Evolutionary conservation across 169 alveolate species (phyloP), one percentile per base, ranked within the genome.

Genomic region (Plasmodium inui): DNA sequence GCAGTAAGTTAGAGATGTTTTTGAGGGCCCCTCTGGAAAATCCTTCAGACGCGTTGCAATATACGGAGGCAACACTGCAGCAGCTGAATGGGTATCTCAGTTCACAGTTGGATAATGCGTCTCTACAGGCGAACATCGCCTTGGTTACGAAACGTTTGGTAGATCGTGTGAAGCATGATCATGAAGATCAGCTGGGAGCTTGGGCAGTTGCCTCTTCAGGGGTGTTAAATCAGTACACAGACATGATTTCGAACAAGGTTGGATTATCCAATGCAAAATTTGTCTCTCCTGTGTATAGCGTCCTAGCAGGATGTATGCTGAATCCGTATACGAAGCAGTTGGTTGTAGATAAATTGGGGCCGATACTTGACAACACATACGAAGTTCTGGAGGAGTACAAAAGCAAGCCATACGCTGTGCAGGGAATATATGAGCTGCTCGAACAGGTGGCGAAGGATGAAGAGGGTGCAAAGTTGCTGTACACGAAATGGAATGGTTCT

Each of bases 121-220:
- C 97, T 70, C 93, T 97, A 28, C 93, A 95, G 17, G 94, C 96
- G 32, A 95, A 95, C 82, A 78, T 96, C 72, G 92, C 96, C 32
- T 79, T 93, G 81, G 96, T 96, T 44, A 89, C 97, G 41, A 89
- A 97, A 67, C 28, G 98, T 76, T 83, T 97, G 37, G 93, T 96
- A 73, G 97, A 96, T 86, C 83, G 97, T n/a, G 97, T 85, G 28
- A 94, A 92, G 81, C 95, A 97, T 80, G 98, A 97, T 82, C 93
- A 94, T 71, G 98, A 98, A 83, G 98, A 98, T 85, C 97, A 97
- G n/a, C 97, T 96, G 81, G 99, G 99, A 9, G 97, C 99, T 12
- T 98, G 99, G 99, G 98, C 98, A 0, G 98, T 98, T 10, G 98
- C 98, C 5, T 95, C 97, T 67, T 95, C 98, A 8, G 98, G 98